Conservation (phyloP, 2,329 filamentous ascomycete genomes). For the Byssochlamys sp. region DNA sequence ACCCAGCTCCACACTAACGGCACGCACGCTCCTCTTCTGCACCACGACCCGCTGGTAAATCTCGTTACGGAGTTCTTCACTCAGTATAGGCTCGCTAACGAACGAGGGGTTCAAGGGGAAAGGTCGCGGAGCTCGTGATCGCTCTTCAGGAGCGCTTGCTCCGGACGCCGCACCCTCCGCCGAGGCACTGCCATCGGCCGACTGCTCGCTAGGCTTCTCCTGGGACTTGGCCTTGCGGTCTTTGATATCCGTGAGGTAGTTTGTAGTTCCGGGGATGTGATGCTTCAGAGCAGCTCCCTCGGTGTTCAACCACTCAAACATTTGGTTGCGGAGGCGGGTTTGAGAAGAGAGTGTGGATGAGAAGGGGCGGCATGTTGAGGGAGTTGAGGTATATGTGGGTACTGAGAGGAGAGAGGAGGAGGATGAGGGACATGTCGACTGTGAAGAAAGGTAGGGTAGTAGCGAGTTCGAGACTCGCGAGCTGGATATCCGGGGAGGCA, state of each 20-base stretch:
- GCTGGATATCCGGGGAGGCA: slow-evolving; percentile 33
- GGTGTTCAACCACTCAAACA: slow-evolving; percentile 50
- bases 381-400: slow-evolving; percentile 10
- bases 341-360: slow-evolving; percentile 24
- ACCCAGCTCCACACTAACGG: slow-evolving; percentile 65
- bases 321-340: slow-evolving; percentile 45
- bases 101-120: slow-evolving; percentile 69
- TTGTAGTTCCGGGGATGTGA: slow-evolving; percentile 22
- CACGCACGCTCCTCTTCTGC: slow-evolving; percentile 60
- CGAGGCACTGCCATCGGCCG: background rate
- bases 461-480: slow-evolving; percentile 25
- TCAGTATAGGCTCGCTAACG: slow-evolving; percentile 61
- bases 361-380: slow-evolving; percentile 19
- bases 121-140: slow-evolving; percentile 36
- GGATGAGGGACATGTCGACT: slow-evolving; percentile 12
- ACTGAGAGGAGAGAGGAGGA: slow-evolving; percentile 10
- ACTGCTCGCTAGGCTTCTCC: background rate
- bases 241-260: slow-evolving; percentile 19
- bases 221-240: slow-evolving; percentile 3
- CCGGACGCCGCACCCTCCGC: slow-evolving; percentile 2
- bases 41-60: slow-evolving; percentile 61
- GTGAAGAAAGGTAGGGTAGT: slow-evolving; percentile 22
- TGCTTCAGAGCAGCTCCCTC: slow-evolving; percentile 23
- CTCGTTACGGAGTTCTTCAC: slow-evolving; percentile 60
- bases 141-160: slow-evolving; percentile 6